Evolutionary conservation across 345 rosid species (phyloP).

Genomic region (Clarkia xantiana): DNA sequence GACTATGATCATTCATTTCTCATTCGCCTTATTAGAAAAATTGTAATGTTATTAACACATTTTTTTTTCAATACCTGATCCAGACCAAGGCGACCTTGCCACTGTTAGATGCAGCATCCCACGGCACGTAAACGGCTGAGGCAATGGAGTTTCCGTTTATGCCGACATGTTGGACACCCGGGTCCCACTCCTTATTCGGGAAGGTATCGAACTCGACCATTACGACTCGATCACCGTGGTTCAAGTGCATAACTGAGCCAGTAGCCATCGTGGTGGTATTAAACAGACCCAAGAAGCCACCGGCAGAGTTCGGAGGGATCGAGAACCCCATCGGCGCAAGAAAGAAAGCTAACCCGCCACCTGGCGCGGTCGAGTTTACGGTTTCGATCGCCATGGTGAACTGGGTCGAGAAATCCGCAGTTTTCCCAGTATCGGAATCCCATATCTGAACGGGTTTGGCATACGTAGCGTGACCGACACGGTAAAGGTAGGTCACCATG

Average conservation of each 20-base stretch:
- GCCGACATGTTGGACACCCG: constrained; percentile 20
- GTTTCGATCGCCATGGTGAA: constrained; percentile 19
- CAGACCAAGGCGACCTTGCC: constrained; percentile 1
- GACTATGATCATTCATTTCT: too few species aligned
- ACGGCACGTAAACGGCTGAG: constrained; percentile 2
- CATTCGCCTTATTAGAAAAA: too few species aligned
- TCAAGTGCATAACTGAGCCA: not conserved
- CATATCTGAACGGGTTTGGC: constrained; percentile 9
- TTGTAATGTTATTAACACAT: too few species aligned
- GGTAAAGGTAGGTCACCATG: constrained; percentile 6
- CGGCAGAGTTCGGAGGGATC: constrained; percentile 34
- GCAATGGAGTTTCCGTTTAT: constrained; percentile 7
- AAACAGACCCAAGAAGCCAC: constrained; percentile 27
- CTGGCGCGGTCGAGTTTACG: not conserved
- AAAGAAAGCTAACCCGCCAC: constrained; percentile 25
- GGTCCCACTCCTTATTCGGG: constrained; percentile 17
- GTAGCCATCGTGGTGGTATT: constrained; percentile 12
- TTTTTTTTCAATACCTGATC: too few species aligned
- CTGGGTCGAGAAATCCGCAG: constrained; percentile 15
- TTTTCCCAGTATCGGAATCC: constrained; percentile 11
- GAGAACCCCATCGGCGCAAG: constrained; percentile 22
- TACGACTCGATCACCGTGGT: constrained; percentile 8
- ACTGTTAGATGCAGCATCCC: constrained; percentile 5
- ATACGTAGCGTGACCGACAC: constrained; percentile 19
- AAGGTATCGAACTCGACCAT: constrained; percentile 21